Percentiles rank a stretch among this genome's conserved stretches.
These are phyloP conservation scores for Zalaria obscura DNA, from an alignment of 2,329 filamentous ascomycete species.

Conservation along the genomic window DNA sequence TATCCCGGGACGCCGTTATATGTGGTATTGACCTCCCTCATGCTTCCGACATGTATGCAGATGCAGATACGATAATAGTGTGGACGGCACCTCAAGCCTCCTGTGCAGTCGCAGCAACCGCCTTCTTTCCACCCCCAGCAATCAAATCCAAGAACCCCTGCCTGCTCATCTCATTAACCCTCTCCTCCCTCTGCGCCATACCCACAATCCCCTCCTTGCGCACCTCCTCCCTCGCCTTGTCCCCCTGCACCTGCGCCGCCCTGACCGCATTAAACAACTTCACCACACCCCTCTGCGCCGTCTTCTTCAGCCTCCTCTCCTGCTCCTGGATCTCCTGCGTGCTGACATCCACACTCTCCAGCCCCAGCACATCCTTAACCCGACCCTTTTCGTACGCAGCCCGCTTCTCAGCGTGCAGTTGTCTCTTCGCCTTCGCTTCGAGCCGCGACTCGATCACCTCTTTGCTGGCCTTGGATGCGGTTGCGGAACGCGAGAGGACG, in stretches of 20 bases:
- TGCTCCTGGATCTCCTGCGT: conserved; percentile 46
- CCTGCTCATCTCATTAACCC: conserved; percentile 90
- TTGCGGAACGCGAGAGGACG: conserved; percentile 71
- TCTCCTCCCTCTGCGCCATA: conserved; percentile 67
- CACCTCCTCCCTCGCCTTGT: conserved; percentile 57
- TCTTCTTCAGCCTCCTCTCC: conserved; percentile 72
- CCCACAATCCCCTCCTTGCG: conserved; percentile 65
- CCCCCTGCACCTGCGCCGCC: conserved; percentile 78
- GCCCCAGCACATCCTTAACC: conserved; percentile 69
- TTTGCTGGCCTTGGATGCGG: conserved; percentile 57
- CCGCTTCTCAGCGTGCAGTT: conserved; percentile 68
- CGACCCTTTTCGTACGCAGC: conserved; percentile 72
- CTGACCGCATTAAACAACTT: conserved; percentile 94
- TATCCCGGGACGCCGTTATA: no score
- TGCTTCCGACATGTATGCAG: no score
- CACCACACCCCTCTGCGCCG: conserved; percentile 83
- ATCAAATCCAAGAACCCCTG: conserved; percentile 93
- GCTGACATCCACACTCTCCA: conserved; percentile 35
- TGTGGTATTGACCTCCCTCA: no score
- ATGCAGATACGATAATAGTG: background rate
- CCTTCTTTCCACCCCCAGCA: conserved; percentile 38
- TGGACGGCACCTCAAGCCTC: conserved; percentile 5
- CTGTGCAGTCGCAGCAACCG: conserved; percentile 15
- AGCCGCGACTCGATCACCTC: conserved; percentile 62
- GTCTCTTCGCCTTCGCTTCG: conserved; percentile 65